Base-by-base conservation (phyloP, 2,329 filamentous ascomycete genomes). In the Xylariales sp. region DNA sequence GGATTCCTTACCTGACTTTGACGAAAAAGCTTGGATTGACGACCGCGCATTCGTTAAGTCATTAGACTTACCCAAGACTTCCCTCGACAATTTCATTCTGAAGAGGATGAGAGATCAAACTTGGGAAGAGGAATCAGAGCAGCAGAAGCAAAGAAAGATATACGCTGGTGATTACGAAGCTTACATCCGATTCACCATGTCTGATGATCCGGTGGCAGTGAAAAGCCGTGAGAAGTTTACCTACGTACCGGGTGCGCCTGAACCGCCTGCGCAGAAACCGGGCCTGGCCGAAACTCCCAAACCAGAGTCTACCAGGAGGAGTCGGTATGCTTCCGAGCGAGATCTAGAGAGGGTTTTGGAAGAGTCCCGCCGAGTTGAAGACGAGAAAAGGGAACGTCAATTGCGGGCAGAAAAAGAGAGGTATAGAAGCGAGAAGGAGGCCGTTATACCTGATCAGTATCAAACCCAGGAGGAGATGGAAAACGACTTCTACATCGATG, bases 371-470 rank as follows among this genome's bases (percentile, higher is more conserved):
- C 73, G 75, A 16, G 81, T 84, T 47, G 83, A 86, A 42, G 81
- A 83, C 45, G 84, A 88, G 52, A 72, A 78, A 23, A 73, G 78
- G 41, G 83, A 88, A 47, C 78, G 83, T 33, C 81, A 85, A 46
- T 62, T 71, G 31, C 68, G 76, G 37, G 76, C 76, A 23, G 75
- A 79, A 47, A 80, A 83, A 54, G 80, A 84, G 38, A 82, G 83
- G 53, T 81, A 82, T 41, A 82, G 85, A 43, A 84, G 78, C 46
- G 83, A 52, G 30, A 88, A 86, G 54, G 87, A 91, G 57, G 87
- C 87, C 1, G 70, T 74, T 4, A 78, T 91, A 33, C 86, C 86
- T 0, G 69, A 79, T 40, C 84, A 88, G 73, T 74, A 80, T 43
- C 79, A 79, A 65, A 74, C 72, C 7, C 65, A 72, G 8, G 71